Evolutionary conservation across 2,329 filamentous ascomycete genomes (phyloP).

Genomic region (Xylariaceae sp.): DNA sequence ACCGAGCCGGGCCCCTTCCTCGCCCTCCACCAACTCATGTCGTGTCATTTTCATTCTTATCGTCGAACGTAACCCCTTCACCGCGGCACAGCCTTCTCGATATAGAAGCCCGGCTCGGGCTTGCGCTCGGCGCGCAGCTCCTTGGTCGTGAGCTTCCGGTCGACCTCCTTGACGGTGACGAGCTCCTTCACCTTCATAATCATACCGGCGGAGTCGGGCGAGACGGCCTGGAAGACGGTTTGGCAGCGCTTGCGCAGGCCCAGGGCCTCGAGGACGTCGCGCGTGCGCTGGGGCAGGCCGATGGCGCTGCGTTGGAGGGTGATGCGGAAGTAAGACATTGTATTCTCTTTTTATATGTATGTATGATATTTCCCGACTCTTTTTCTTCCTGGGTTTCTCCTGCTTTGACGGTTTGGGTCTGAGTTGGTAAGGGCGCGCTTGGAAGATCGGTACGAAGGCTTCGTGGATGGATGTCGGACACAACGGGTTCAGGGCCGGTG

Average conservation of each 20-base stretch:
- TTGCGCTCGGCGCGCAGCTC: slow-evolving; percentile 67
- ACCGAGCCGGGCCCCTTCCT: no score
- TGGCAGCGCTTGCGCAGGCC: slow-evolving; percentile 79
- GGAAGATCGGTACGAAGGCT: no score
- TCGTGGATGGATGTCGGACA: no score
- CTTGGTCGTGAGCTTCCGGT: slow-evolving; percentile 53
- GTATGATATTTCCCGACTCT: background rate
- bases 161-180: slow-evolving; percentile 75
- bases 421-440: no score
- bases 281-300: slow-evolving; percentile 73
- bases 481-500: background rate
- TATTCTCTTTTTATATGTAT: slow-evolving; percentile 12
- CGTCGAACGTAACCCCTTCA: slow-evolving; percentile 13
- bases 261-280: slow-evolving; percentile 76
- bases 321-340: slow-evolving; percentile 82
- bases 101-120: slow-evolving; percentile 74
- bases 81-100: slow-evolving; percentile 54
- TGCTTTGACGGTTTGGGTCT: background rate
- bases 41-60: background rate
- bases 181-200: slow-evolving; percentile 94
- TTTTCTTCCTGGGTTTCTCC: background rate
- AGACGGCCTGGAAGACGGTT: slow-evolving; percentile 85
- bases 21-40: background rate
- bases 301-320: slow-evolving; percentile 86
- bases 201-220: slow-evolving; percentile 76